These are phyloP conservation scores for Escovopsis sp. DNA, from an alignment of 2,329 filamentous ascomycete genomes.

Conservation along the genomic window DNA sequence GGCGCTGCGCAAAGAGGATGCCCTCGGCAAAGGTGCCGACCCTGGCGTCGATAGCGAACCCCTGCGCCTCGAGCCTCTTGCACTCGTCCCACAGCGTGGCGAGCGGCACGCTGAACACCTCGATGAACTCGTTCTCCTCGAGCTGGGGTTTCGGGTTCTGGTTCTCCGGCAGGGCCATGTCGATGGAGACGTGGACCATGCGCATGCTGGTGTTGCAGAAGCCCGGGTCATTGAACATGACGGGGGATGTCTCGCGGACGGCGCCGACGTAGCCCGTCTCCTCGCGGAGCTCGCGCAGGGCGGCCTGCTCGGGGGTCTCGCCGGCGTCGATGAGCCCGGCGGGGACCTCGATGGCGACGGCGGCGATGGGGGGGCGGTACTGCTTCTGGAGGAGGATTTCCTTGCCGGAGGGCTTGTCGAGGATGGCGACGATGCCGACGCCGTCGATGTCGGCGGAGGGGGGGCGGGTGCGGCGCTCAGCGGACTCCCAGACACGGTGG, in stretches of 20 bases:
- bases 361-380: constrained; percentile 45
- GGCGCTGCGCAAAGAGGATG: constrained; percentile 52
- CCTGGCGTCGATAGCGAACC: constrained; percentile 65
- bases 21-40: constrained; percentile 67
- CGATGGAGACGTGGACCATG: constrained; percentile 59
- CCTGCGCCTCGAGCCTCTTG: constrained; percentile 49
- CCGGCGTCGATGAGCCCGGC: constrained; percentile 48
- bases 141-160: constrained; percentile 52
- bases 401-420: constrained; percentile 37
- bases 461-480: constrained; percentile 54
- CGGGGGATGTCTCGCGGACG: constrained; percentile 40
- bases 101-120: constrained; percentile 57
- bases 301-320: constrained; percentile 45
- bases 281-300: constrained; percentile 47
- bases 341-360: constrained; percentile 46
- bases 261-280: constrained; percentile 51
- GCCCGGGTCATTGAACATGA: constrained; percentile 52
- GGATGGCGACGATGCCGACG: constrained; percentile 56
- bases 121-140: constrained; percentile 71
- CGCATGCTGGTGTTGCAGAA: constrained; percentile 53
- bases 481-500: constrained; percentile 53
- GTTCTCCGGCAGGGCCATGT: constrained; percentile 54
- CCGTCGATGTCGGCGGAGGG: constrained; percentile 48
- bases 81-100: constrained; percentile 49
- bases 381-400: constrained; percentile 52